phyloP scores from a whole-genome alignment of 306 rosid species.

The Acacia acuminata region DNA sequence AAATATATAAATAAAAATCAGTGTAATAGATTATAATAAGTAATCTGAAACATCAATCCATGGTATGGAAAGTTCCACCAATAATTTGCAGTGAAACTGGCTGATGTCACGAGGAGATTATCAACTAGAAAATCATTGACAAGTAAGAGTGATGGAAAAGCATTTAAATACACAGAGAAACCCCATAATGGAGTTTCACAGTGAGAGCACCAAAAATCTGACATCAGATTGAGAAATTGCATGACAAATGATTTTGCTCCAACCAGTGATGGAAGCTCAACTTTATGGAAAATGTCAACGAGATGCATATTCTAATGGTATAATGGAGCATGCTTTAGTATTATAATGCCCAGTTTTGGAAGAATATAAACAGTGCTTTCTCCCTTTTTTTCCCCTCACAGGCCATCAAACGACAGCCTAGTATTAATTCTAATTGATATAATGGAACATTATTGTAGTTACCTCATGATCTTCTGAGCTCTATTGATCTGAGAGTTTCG shows the following conservation, averaged over 20 bases:
- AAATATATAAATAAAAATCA: not conserved
- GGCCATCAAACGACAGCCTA: slow-evolving; percentile 14
- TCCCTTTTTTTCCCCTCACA: not conserved
- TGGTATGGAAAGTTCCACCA: slow-evolving; percentile 38
- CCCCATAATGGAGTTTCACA: slow-evolving; percentile 31
- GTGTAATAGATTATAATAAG: not conserved
- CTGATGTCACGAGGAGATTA: slow-evolving; percentile 34
- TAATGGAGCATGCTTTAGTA: slow-evolving; percentile 12
- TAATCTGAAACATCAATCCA: slow-evolving; percentile 15
- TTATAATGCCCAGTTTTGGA: slow-evolving; percentile 3
- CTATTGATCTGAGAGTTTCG: not conserved
- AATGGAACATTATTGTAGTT: slow-evolving; percentile 23
- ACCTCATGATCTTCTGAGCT: slow-evolving; percentile 4
- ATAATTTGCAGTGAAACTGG: slow-evolving; percentile 33
- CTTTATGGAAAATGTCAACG: slow-evolving; percentile 31
- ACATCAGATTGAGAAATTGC: slow-evolving; percentile 14
- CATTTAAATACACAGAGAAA: slow-evolving; percentile 18
- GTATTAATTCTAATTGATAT: slow-evolving; percentile 15
- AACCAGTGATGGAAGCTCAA: not conserved
- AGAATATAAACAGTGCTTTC: not conserved
- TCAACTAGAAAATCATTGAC: slow-evolving; percentile 18
- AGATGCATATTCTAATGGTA: slow-evolving; percentile 13
- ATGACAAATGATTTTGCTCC: slow-evolving; percentile 25
- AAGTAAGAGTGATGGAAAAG: slow-evolving; percentile 13
- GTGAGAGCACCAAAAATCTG: slow-evolving; percentile 41